phyloP scores from a whole-genome alignment of 73 alveolate species.

The Paramecium bursaria region DNA sequence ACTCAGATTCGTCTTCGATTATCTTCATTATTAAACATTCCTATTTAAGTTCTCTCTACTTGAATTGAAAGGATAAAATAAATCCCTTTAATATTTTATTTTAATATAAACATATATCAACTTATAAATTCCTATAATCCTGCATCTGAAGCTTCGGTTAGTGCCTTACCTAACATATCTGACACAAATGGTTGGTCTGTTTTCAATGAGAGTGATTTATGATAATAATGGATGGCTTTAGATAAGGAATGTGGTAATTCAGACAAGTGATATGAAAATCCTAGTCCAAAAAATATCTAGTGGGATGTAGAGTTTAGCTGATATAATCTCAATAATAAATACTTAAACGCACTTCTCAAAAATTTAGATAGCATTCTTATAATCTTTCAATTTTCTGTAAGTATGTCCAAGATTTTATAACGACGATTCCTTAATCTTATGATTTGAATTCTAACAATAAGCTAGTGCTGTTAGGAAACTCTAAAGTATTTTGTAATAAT shows the following conservation, averaged over 20 bases:
- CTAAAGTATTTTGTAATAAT: not conserved
- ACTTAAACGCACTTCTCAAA: conserved; percentile 74
- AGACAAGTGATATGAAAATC: conserved; percentile 83
- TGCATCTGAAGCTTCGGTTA: conserved; percentile 76
- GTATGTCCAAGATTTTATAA: conserved; percentile 94
- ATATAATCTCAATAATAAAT: conserved; percentile 77
- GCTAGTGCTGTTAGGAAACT: conserved; percentile 82
- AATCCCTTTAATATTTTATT: no score
- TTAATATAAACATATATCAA: no score
- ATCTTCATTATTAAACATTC: no score
- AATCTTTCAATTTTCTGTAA: conserved; percentile 85
- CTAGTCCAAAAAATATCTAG: conserved; percentile 88
- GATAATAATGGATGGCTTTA: conserved; percentile 91
- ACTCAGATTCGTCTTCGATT: no score
- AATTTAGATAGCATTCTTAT: conserved; percentile 68
- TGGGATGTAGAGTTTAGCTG: conserved; percentile 87
- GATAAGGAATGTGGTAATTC: conserved; percentile 74
- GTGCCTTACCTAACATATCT: conserved; percentile 90
- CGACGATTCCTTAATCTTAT: conserved; percentile 87
- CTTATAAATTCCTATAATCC: conserved; percentile 44
- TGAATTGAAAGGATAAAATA: no score
- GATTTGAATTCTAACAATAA: conserved; percentile 89
- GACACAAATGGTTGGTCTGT: conserved; percentile 89
- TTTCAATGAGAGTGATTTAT: conserved; percentile 92
- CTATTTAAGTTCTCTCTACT: no score